Evolutionary conservation across 192 early-diverging fungal species (phyloP), one percentile per base, ranked within the genome.

Genomic region (Coemansia sp.): DNA sequence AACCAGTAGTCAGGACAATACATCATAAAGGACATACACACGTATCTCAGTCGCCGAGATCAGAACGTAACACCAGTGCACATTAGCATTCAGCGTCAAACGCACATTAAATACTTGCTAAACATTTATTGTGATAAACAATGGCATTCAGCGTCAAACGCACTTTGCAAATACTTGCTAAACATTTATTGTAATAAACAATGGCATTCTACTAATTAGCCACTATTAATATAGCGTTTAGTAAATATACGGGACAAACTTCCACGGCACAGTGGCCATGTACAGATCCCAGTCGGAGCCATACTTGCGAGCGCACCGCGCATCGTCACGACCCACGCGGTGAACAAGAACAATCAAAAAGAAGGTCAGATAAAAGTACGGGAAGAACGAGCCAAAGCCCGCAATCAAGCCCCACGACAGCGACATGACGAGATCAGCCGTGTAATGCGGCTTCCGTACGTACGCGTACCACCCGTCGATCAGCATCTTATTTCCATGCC

Each of bases 331-430:
- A 54, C 84, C 64, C 49, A 88, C 91, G 35, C 96, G 92, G 76
- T 98, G 96, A 51, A 95, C 69, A 19, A 98, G 83, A 32, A 97
- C 79, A 47, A 95, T 87, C 11, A 85, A 87, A 83, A 98, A 98
- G 84, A 96, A 98, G 66, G 93, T 73, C 38, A 89, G 79, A 77
- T 98, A 97, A 84, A 97, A 96, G 87, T 95, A 98, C 21, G 94
- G 92, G 58, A 98, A 83, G 37, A 87, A 84, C 22, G 87, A 83
- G 51, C 70, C 79, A 63, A 95, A 91, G 50, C 94, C 92, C 45
- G 89, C 85, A 37, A 93, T 90, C n/a, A 98, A 76, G 60, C 92
- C 94, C 93, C 93, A 96, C 5, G 94, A 82, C 50, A 95, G 75
- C 2, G 89, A 84, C 94, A 98, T 95, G 11, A 94, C 67, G 90